Evolutionary conservation across 139 green algal genomes (phyloP).

Genomic region (Haematococcus lacustris): DNA sequence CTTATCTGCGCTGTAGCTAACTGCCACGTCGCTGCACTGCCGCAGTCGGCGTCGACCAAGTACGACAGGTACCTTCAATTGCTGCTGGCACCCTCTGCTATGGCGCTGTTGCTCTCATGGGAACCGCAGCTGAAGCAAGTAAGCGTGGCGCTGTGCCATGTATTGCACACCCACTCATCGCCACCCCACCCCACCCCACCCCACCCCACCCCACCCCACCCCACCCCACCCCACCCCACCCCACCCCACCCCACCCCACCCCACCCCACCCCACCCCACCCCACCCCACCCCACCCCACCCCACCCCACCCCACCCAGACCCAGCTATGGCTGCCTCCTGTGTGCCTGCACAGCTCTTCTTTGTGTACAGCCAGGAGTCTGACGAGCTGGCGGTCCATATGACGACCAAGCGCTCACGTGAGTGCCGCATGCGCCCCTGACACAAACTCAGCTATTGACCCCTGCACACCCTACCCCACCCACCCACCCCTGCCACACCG

Average conservation of each 20-base stretch:
- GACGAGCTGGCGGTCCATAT: constrained; percentile 1
- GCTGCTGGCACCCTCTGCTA: constrained; percentile 30
- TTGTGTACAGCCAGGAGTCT: background rate
- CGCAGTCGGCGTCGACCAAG: background rate
- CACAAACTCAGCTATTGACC: too few relatives aligned
- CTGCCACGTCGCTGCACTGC: too few relatives aligned
- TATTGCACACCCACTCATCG: background rate
- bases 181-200: background rate
- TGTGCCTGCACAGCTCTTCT: constrained; percentile 8
- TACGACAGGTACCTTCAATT: constrained; percentile 24
- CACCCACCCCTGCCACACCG: too few relatives aligned
- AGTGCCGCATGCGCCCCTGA: too few relatives aligned
- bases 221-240: too few relatives aligned
- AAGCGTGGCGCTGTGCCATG: background rate
- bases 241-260: too few relatives aligned
- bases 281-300: too few relatives aligned
- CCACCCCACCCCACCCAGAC: too few relatives aligned
- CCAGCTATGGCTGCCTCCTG: background rate
- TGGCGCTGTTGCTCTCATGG: constrained; percentile 31
- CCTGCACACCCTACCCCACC: too few relatives aligned
- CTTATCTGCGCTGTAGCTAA: too few relatives aligned
- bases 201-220: too few relatives aligned
- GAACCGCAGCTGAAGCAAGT: constrained; percentile 31
- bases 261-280: too few relatives aligned
- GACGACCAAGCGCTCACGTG: background rate